phyloP scores from a whole-genome alignment of 345 rosid species.

The Punica granatum region DNA sequence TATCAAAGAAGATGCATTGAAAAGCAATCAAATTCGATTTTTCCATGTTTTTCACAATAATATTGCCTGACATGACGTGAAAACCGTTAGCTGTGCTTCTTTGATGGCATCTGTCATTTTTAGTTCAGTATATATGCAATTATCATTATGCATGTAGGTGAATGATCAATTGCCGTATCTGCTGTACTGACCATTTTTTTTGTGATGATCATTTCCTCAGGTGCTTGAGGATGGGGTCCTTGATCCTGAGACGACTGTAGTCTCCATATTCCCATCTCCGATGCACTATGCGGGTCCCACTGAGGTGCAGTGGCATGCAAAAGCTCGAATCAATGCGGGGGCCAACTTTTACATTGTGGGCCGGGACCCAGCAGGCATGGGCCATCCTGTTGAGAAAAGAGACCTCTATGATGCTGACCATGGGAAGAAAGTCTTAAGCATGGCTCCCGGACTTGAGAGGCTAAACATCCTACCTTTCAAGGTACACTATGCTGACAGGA shows the following conservation, averaged over 20 bases:
- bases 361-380: slow-evolving; percentile 98
- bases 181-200: neutral
- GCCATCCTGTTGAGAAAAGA: slow-evolving; percentile 91
- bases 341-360: slow-evolving; percentile 99
- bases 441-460: slow-evolving; percentile 96
- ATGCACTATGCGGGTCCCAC: slow-evolving; percentile 99
- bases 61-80: too few species aligned
- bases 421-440: slow-evolving; percentile 91
- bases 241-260: slow-evolving; percentile 97
- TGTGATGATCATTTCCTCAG: slow-evolving; percentile 18
- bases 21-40: too few species aligned
- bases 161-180: neutral
- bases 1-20: too few species aligned
- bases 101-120: too few species aligned
- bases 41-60: too few species aligned
- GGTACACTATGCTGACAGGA: slow-evolving; percentile 26
- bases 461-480: slow-evolving; percentile 94
- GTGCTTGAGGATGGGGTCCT: slow-evolving; percentile 97
- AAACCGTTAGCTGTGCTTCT: neutral
- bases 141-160: neutral
- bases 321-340: slow-evolving; percentile 96
- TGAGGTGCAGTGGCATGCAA: slow-evolving; percentile 99
- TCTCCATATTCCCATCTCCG: slow-evolving; percentile 97
- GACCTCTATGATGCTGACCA: slow-evolving; percentile 98
- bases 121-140: too few species aligned